Evolutionary conservation across 2,329 filamentous ascomycete species (phyloP), one percentile per base, ranked within the genome.

Genomic region (Aulographum hederae): DNA sequence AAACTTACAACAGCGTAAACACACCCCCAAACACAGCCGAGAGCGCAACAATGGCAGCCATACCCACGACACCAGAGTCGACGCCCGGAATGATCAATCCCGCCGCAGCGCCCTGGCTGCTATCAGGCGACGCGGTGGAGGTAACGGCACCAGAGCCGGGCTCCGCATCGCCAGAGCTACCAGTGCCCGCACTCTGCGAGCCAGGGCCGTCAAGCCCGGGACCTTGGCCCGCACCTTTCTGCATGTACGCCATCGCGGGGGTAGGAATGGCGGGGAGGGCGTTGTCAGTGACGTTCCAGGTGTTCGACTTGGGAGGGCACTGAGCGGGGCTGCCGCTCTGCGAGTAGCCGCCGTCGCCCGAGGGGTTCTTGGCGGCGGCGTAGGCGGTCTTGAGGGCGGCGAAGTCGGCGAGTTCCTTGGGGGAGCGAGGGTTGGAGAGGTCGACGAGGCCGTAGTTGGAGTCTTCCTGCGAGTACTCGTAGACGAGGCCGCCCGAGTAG

Each of bases 401-500:
- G 55, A 75, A 92, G 46, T 86, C 79, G 26, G 53, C 39, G 20
- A 64, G 56, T 40, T 76, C 67, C 19, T 57, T 58, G 36, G 78
- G 65, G 18, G 53, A 55, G 4, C 18, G 18, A 2, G 20, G 19
- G 40, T 51, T 44, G 13, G 12, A 16, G 46, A 89, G 61, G 35
- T 69, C 57, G 48, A 85, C 82, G 36, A 92, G 74, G 40, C 85
- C 86, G 54, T 73, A 95, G 28, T 74, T 65, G 58, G 74, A 81
- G 38, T 65, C 64, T 56, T 91, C 82, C 47, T 78, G 60, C 6
- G 78, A 75, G 63, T 93, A 98, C 58, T 95, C 85, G 60, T 94
- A 98, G 54, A 94, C 79, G 25, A 98, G 69, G 53, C 89, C 89
- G 46, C 89, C 89, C 26, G 85, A 94, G 69, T 93, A 95, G 46